Percentiles rank a stretch among this genome's conserved stretches.
These are phyloP conservation scores for Rusavskia elegans DNA, from an alignment of 495 filamentous ascomycete species.

Conservation along the genomic window DNA sequence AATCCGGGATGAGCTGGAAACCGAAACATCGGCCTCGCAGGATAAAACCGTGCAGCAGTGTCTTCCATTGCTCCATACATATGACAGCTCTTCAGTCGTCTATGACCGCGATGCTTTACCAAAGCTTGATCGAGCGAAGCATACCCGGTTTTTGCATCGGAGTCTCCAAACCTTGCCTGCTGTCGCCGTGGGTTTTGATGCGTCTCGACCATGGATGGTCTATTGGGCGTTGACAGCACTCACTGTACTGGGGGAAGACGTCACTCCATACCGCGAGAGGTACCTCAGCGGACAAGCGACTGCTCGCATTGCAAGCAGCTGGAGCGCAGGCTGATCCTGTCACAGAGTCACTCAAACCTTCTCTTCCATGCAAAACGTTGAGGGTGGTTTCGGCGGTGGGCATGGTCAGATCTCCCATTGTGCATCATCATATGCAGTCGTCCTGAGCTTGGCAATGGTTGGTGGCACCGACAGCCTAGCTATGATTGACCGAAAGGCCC, in stretches of 20 bases:
- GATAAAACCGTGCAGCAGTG: constrained; percentile 50
- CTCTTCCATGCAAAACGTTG: constrained; percentile 60
- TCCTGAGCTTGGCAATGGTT: constrained; percentile 62
- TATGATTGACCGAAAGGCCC: constrained; percentile 60
- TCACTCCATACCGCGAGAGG: constrained; percentile 49
- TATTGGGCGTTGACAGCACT: constrained; percentile 79
- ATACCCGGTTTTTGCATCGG: constrained; percentile 60
- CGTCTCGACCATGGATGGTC: constrained; percentile 77
- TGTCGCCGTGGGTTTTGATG: constrained; percentile 53
- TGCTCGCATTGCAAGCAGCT: neutral
- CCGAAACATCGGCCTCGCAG: constrained; percentile 51
- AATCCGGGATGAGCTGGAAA: constrained; percentile 52
- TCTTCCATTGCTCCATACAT: constrained; percentile 43
- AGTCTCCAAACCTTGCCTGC: constrained; percentile 48
- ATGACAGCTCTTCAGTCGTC: constrained; percentile 24
- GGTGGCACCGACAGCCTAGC: constrained; percentile 55
- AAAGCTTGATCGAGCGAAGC: constrained; percentile 47
- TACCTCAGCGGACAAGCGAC: constrained; percentile 18
- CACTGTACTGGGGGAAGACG: constrained; percentile 56
- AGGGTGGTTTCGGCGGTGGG: constrained; percentile 88
- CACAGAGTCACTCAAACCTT: constrained; percentile 52
- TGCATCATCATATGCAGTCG: constrained; percentile 71
- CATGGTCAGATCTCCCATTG: constrained; percentile 76
- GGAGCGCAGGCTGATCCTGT: constrained; percentile 1
- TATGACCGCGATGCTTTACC: constrained; percentile 61